Percentiles rank a stretch among this genome's conserved stretches.
These are phyloP conservation scores for Silene coronaria DNA, from an alignment of 179 eudicot genomes.

Conservation along the genomic window DNA sequence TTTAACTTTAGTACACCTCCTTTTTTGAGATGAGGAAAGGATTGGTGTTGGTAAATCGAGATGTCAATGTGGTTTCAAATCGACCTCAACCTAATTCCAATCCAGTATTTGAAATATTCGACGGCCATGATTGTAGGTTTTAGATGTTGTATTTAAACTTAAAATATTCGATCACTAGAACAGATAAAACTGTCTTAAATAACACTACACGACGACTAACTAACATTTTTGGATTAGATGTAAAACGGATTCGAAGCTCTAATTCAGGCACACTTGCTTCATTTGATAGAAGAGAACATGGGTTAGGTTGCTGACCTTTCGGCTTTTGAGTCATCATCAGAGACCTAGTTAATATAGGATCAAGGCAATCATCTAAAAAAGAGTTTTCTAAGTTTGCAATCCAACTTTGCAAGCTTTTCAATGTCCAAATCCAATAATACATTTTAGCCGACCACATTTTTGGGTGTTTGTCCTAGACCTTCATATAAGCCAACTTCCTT, in stretches of 20 bases:
- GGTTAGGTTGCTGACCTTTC: background rate
- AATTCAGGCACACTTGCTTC: background rate
- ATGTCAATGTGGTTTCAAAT: too few species aligned
- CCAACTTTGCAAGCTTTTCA: background rate
- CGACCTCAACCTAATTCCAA: too few species aligned
- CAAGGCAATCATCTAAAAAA: background rate
- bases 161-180: too few species aligned
- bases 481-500: background rate
- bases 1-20: background rate
- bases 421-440: background rate
- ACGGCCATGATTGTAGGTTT: too few species aligned
- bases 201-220: too few species aligned
- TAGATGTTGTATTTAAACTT: too few species aligned
- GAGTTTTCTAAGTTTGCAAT: background rate
- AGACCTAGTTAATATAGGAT: background rate
- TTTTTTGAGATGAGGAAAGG: too few species aligned
- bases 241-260: too few species aligned
- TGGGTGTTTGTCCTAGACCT: background rate
- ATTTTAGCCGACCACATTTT: slow-evolving; percentile 2
- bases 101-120: too few species aligned
- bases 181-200: too few species aligned
- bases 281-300: background rate
- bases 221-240: too few species aligned
- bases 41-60: too few species aligned
- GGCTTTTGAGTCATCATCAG: background rate